Percentiles rank a stretch among this genome's conserved stretches.
These are phyloP conservation scores for Picochlorum sp. DNA, from an alignment of 139 green algal genomes.

Conservation along the genomic window DNA sequence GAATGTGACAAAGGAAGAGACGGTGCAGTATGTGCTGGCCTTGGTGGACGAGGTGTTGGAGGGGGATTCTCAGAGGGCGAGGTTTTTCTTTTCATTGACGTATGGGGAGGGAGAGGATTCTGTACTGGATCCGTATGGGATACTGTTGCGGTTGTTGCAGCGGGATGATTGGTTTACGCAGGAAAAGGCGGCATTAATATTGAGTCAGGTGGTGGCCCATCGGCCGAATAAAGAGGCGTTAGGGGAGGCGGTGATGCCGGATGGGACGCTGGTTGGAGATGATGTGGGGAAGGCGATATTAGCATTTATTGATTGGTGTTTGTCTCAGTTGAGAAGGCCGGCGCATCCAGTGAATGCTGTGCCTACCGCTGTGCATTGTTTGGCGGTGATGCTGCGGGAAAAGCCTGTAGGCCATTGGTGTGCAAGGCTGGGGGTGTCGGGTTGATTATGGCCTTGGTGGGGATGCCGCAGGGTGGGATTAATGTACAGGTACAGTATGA, in stretches of 20 bases:
- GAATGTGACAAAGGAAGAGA: slow-evolving; percentile 84
- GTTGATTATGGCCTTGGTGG: slow-evolving; percentile 62
- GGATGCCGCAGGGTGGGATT: slow-evolving; percentile 19
- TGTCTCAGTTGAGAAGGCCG: slow-evolving; percentile 69
- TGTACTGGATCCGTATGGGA: slow-evolving; percentile 48
- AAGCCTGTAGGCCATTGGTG: slow-evolving; percentile 53
- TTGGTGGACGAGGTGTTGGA: slow-evolving; percentile 72
- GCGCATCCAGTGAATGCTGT: slow-evolving; percentile 48
- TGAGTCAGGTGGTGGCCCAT: slow-evolving; percentile 52
- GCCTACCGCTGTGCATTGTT: slow-evolving; percentile 41
- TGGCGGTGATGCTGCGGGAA: slow-evolving; percentile 76
- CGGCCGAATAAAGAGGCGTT: slow-evolving; percentile 40
- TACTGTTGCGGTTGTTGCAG: slow-evolving; percentile 72
- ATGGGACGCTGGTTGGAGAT: not conserved
- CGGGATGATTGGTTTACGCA: slow-evolving; percentile 86
- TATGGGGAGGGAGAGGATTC: not conserved
- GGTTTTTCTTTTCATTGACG: slow-evolving; percentile 49
- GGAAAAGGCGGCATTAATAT: slow-evolving; percentile 66
- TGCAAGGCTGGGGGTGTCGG: slow-evolving; percentile 32
- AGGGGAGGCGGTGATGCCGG: not conserved
- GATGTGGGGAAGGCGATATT: slow-evolving; percentile 18
- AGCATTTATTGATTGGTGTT: slow-evolving; percentile 79
- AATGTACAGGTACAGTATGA: slow-evolving; percentile 92
- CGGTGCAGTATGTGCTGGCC: slow-evolving; percentile 84
- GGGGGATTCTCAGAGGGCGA: slow-evolving; percentile 36